A percentile compares a stretch with the other conserved stretches of the same genome.
phyloP scores from a whole-genome alignment of 2,329 filamentous ascomycete genomes.

The Ceratocystis eucalypticola region DNA sequence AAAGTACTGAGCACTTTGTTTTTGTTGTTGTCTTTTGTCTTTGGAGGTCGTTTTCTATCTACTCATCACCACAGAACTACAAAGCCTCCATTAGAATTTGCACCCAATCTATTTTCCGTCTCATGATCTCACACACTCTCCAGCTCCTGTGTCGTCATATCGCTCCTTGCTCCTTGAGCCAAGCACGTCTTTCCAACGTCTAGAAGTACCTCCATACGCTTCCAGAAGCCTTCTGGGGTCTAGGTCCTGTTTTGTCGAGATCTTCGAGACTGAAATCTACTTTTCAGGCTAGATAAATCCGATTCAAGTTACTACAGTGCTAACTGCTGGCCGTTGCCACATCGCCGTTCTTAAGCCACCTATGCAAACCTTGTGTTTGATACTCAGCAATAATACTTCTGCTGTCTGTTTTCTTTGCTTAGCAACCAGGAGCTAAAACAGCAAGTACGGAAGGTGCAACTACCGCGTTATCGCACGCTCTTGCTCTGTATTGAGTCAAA shows the following conservation, averaged over 20 bases:
- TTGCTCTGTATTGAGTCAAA: neutral
- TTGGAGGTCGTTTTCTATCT: neutral
- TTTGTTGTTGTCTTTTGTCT: neutral
- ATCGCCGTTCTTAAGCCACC: neutral
- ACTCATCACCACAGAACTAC: neutral
- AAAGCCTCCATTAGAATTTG: neutral
- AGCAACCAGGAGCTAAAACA: slow-evolving; percentile 3
- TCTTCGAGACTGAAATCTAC: neutral
- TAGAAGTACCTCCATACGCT: neutral
- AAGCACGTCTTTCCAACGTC: neutral
- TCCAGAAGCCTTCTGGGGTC: neutral
- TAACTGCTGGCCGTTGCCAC: neutral
- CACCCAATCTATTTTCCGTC: neutral
- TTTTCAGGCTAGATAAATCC: neutral
- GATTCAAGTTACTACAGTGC: neutral
- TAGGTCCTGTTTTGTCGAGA: neutral
- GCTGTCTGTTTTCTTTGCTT: neutral
- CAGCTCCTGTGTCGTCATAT: neutral
- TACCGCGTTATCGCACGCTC: neutral
- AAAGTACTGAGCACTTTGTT: neutral
- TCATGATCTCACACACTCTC: neutral
- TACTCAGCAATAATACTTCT: neutral
- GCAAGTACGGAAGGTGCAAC: neutral
- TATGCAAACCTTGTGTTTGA: neutral
- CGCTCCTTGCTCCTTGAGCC: neutral